Base-by-base conservation (phyloP, 441 rosid species). In the Rhodomyrtus psidioides region DNA sequence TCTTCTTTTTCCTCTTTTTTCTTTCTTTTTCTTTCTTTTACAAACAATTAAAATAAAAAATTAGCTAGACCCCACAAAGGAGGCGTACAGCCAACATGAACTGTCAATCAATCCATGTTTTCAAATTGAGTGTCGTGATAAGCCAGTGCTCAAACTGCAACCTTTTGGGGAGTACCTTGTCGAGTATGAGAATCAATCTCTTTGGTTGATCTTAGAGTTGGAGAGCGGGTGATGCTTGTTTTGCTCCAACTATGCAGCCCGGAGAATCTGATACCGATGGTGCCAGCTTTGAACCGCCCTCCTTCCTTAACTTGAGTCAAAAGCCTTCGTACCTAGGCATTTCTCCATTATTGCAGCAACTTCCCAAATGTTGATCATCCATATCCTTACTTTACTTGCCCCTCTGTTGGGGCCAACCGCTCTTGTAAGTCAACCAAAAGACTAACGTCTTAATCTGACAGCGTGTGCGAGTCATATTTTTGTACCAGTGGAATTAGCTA, bases 181-280 rank as follows among this genome's bases (percentile, higher is more conserved):
- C 12, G 0, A 0, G 1, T 19, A 5, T 34, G 46, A 65, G 2
- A 0, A 30, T 19, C 46, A 1, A 34, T 9, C 76, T 1, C 26
- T 9, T 17, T 0, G 7, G 75, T 30, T 9, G 44, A 62, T 12
- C 76, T 34, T 46, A 5, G 46, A 30, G 46, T 30, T 34, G 2
- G 46, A 12, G 46, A 65, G 0, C 14, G 4, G 76, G 76, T 46
- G 4, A 65, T 30, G 76, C 46, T 65, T 65, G 76, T 65, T 30
- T 34, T 5, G 1, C 0, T 9, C 4, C 76, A 34, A 0, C 26
- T 34, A 0, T 9, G 19, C 0, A 2, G 26, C 46, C 76, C 26
- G 0, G 74, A 3, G 42, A 30, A 60, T 28, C 44, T 62, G 24
- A 7, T 28, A 0, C 75, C 30, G 3, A 16, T 16, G 24, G 0